Evolutionary conservation across 108 stramenopile genomes (phyloP).

Genomic region (Tribonema minus): DNA sequence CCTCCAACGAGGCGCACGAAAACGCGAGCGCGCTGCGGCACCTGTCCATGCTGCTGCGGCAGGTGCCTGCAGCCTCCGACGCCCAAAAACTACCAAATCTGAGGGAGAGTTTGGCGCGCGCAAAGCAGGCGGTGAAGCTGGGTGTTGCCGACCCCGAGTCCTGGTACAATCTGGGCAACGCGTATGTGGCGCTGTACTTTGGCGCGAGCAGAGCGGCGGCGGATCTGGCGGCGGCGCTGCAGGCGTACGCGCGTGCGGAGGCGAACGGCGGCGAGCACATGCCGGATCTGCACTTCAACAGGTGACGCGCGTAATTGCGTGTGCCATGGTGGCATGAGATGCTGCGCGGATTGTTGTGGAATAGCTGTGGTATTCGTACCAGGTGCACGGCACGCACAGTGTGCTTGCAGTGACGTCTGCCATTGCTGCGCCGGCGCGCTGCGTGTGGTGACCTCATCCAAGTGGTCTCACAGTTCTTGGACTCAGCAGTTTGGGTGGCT

Average conservation of each 20-base stretch:
- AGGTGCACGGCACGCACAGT: no score
- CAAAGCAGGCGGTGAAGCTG: constrained; percentile 41
- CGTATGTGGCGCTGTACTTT: constrained; percentile 47
- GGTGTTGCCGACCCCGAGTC: constrained; percentile 35
- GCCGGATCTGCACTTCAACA: constrained; percentile 51
- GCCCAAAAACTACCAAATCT: background rate
- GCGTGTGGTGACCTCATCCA: no score
- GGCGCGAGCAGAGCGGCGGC: background rate
- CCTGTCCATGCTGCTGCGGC: constrained; percentile 45
- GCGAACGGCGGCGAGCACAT: constrained; percentile 8
- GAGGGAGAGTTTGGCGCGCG: constrained; percentile 31
- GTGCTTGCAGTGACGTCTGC: no score
- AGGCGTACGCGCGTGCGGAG: constrained; percentile 48
- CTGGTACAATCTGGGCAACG: constrained; percentile 55
- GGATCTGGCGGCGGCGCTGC: constrained; percentile 43
- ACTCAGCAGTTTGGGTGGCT: no score
- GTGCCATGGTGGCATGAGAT: no score
- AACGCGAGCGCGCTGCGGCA: constrained; percentile 33
- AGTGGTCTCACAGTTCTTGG: no score
- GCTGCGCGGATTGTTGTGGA: no score
- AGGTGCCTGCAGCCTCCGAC: constrained; percentile 8
- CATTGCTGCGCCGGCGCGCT: no score
- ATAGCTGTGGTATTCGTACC: no score
- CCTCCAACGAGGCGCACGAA: constrained; percentile 31
- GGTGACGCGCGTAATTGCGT: no score